Evolutionary conservation across 768 basidiomycete species (phyloP), one percentile per base, ranked within the genome.

Genomic region (Termitomyces sp.): DNA sequence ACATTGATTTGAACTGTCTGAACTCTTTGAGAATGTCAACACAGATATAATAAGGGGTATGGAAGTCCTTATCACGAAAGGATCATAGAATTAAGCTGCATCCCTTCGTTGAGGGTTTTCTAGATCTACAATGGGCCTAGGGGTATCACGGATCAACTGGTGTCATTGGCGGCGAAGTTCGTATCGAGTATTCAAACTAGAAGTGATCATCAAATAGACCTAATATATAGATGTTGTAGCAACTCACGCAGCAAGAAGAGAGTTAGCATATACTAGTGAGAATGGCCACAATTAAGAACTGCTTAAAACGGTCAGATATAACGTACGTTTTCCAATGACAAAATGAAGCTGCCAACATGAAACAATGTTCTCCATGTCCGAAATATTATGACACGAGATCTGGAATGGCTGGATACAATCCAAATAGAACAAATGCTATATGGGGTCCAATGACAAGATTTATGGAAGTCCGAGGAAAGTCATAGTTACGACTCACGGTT

Each of bases 261-360:
- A 22, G 38, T 22, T 55, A 40, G 49, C 49, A n/a, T 51, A 51
- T n/a, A 51, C 49, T 51, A n/a, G 18, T 33, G 15, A 32, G 32
- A 50, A 55, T 7, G 32, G 9, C 36, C 35, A 33, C 9, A 52
- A n/a, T 20, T n/a, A 52, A 36, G n/a, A 36, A 35, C 28, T 13
- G n/a, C 7, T 33, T 7, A 7, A 13, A 4, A 36, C 7, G 6
- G 16, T 51, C 8, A 16, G 6, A 39, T 12, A 6, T 7, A 16
- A 63, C 74, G 24, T 52, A 78, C 77, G 50, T 61, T 78, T 78
- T 55, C 73, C 68, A 56, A 78, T 76, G 24, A 75, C 66, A 56
- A 78, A 77, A 62, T 78, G 74, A 24, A 78, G 61, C n/a, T 28
- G 28, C 28, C 28, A 4, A 28, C 28, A 4, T 28, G 2, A 28